phyloP scores from a whole-genome alignment of 1,284 basidiomycete species.

The Xerocomus cyaneibrunnescens region DNA sequence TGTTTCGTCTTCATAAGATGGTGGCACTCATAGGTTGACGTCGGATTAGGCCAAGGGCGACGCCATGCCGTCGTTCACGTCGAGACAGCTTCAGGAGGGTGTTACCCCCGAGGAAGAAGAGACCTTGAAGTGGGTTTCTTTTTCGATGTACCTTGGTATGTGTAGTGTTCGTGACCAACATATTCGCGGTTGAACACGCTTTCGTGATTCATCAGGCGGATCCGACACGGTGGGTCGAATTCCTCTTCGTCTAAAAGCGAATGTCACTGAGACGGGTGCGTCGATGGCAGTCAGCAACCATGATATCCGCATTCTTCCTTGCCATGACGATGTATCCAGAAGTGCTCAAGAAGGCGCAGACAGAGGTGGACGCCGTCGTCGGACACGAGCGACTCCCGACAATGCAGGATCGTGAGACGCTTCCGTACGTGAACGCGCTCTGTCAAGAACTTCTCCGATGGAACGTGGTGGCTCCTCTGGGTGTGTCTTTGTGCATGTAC shows the following conservation, averaged over 20 bases:
- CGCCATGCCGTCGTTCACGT: constrained; percentile 1
- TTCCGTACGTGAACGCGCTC: constrained; percentile 21
- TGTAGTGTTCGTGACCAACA: neutral
- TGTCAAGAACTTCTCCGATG: constrained; percentile 19
- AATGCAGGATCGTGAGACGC: constrained; percentile 9
- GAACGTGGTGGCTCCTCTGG: constrained; percentile 13
- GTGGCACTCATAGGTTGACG: neutral
- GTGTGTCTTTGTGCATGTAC: constrained; percentile 2
- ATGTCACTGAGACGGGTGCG: neutral
- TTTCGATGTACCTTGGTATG: constrained; percentile 21
- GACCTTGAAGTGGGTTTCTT: neutral
- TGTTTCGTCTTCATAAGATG: neutral
- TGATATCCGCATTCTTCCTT: constrained; percentile 30
- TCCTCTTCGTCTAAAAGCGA: constrained; percentile 16
- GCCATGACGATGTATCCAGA: constrained; percentile 18
- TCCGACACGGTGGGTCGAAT: constrained; percentile 13
- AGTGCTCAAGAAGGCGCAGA: constrained; percentile 13
- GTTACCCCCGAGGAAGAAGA: constrained; percentile 10
- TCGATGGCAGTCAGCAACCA: constrained; percentile 35
- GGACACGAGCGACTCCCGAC: constrained; percentile 16
- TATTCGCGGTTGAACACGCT: neutral
- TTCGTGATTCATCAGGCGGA: constrained; percentile 18
- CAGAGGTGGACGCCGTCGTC: constrained; percentile 19
- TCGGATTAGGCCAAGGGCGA: neutral
- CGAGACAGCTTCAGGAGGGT: neutral